Conservation (phyloP, 495 filamentous ascomycete species). For the Penicillium herquei region DNA sequence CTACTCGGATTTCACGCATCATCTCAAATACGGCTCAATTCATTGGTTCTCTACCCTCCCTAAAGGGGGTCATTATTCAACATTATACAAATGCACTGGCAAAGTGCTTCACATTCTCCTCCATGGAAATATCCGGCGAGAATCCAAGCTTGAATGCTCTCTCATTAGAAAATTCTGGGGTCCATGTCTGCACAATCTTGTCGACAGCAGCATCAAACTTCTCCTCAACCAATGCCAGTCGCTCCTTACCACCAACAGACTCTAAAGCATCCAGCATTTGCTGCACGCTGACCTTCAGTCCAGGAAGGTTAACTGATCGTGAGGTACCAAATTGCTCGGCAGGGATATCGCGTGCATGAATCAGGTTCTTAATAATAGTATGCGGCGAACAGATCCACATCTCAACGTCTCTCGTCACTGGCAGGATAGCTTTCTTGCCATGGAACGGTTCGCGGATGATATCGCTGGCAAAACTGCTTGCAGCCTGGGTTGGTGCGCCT, state of each 20-base stretch:
- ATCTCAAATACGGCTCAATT: slow-evolving; percentile 10
- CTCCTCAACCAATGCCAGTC: slow-evolving; percentile 61
- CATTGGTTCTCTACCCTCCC: slow-evolving; percentile 10
- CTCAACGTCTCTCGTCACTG: slow-evolving; percentile 51
- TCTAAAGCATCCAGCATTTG: slow-evolving; percentile 74
- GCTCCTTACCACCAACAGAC: slow-evolving; percentile 67
- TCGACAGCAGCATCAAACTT: slow-evolving; percentile 64
- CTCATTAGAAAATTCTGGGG: slow-evolving; percentile 61
- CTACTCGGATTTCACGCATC: background rate
- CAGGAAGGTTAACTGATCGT: slow-evolving; percentile 70
- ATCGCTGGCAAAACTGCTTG: slow-evolving; percentile 70
- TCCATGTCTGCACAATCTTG: slow-evolving; percentile 73
- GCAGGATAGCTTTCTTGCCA: slow-evolving; percentile 64
- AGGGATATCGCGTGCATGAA: slow-evolving; percentile 58
- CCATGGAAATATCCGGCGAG: slow-evolving; percentile 55
- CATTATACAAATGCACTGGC: slow-evolving; percentile 31
- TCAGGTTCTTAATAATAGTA: slow-evolving; percentile 68
- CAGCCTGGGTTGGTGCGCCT: slow-evolving; percentile 72
- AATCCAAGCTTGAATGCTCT: slow-evolving; percentile 60
- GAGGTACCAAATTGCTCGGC: slow-evolving; percentile 52
- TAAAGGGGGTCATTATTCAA: background rate
- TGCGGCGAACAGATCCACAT: slow-evolving; percentile 68
- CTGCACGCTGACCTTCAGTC: slow-evolving; percentile 66
- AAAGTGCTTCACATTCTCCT: slow-evolving; percentile 57
- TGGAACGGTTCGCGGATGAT: slow-evolving; percentile 68